Evolutionary conservation across 139 green algal genomes (phyloP), one percentile per base, ranked within the genome.

Genomic region (Chlorella ohadii): DNA sequence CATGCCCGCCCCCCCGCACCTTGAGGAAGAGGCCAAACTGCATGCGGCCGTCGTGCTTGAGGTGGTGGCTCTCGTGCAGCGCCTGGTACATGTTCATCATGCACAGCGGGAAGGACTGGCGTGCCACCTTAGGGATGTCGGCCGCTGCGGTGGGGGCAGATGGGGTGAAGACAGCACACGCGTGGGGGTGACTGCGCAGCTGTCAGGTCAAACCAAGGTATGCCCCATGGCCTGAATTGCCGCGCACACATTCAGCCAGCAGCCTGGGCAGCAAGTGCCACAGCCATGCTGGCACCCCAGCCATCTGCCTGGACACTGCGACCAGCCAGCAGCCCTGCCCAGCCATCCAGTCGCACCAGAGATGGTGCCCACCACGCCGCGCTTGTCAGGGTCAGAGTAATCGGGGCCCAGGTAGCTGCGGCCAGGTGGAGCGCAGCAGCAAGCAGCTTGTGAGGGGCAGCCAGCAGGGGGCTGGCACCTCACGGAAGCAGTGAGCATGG

Each of bases 21-120:
- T 99, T 99, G 38, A 99, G 93, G 87, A 99, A 99, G n/a, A 99
- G 94, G 7, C 90, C 89, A 33, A 99, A 90, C 91, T 99, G 95
- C 90, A 95, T 90, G 64, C 97, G 86, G n/a, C 96, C 97, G 4
- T 83, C 86, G 89, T 99, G 97, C 88, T 93, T 92, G 64, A 99
- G 85, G 88, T 99, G 96, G 79, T 96, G 90, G 25, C 96, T 90
- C 20, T 82, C 47, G 16, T 92, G 85, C 81, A 99, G 86, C 9
- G 83, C 79, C 36, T 81, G 34, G 17, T 79, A 70, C 87, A 90
- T 90, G 38, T 12, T 64, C 83, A 87, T 64, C 94, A 98, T 97
- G 92, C 96, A 98, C 56, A 98, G 89, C 36, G 96, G 96, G 89
- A 98, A 98, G 87, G 93, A 91, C 25, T 92, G 74, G 28, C 84